Base-by-base conservation (phyloP, 768 basidiomycete species). In the Kondoa subrosea region DNA sequence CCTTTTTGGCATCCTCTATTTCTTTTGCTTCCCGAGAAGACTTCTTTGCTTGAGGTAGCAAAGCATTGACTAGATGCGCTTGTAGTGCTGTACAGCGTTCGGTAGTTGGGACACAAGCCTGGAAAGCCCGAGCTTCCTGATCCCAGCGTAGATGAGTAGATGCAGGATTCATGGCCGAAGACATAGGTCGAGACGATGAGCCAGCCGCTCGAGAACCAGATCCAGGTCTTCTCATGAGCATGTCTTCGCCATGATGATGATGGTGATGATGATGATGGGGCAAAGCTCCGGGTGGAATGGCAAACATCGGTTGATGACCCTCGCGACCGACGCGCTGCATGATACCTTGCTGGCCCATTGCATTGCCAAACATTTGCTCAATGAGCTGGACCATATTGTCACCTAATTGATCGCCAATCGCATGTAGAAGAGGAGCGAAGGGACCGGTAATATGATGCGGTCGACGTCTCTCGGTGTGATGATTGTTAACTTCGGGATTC, bases 331-430 rank as follows among this genome's bases (percentile, higher is more conserved):
- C 8, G 4, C 58, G 58, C 14, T 25, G 58, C 58, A 31, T 25
- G 58, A 26, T 12, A 12, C 14, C 58, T 4, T 26, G 58, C n/a
- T 60, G n/a, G 25, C 58, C 58, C n/a, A 60, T 26, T 4, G 58
- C 30, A 60, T 31, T 60, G 58, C 58, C 58, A 25, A 92, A 83
- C 59, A 93, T 81, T 60, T 90, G 87, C 66, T 91, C 87, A 72
- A 95, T 82, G 30, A 91, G 80, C 73, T 91, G 89, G 21, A 86
- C 81, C 4, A 87, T 87, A 29, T 87, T 87, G 12, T 84, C 84
- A 0, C 88, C 88, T 66, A 92, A 84, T 66, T 90, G 83, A 68
- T 86, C 84, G 69, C 90, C 86, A 57, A 95, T 84, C 17, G 71
- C 67, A 66, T 73, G 70, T 32, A 71, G 67, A 70, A 76, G 69